Evolutionary conservation across 1,284 basidiomycete genomes (phyloP), one percentile per base, ranked within the genome.

Genomic region (Sporisorium scitamineum): DNA sequence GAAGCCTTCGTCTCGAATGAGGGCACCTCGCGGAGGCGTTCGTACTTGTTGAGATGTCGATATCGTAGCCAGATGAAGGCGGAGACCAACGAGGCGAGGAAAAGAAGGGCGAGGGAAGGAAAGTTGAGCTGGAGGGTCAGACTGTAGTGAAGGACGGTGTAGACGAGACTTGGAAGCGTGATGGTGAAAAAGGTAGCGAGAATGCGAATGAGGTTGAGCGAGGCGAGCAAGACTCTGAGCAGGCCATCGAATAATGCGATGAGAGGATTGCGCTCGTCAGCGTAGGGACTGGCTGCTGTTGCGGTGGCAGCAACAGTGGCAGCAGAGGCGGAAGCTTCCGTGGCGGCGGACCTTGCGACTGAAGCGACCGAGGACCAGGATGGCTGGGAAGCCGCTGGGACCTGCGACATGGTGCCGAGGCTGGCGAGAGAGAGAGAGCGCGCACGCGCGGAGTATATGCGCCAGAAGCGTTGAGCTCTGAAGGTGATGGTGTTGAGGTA

Each of bases 61-160:
- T 85, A 85, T 5, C 84, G 70, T 37, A 85, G 94, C 80, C 79
- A 82, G 45, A 84, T 54, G 39, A 84, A 76, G n/a, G 73, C 73
- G 1, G 65, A 71, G 13, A 79, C 54, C 6, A 79, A 18, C 7
- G 64, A 70, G 11, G 59, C 63, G 41, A 83, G 31, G 57, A 80
- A 75, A 53, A 83, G 75, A 5, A 84, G 64, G 11, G 77, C 71
- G 3, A 85, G 74, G 0, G 79, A 74, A 1, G 83, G 80, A 27
- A 85, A 84, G 54, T 79, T 82, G 71, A 85, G 80, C 68, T 81
- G 82, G 5, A 85, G 76, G 2, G 83, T 85, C 39, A 85, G 73
- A 57, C 78, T 82, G 67, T 83, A 84, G 54, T 83, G 81, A 6
- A 85, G 57, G 39, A 84, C 56, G 44, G 68, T 59, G 73, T 84